A percentile compares a stretch with the other conserved stretches of the same genome.
These are phyloP conservation scores for Gossypium schwendimanii DNA, from an alignment of 441 rosid genomes.

Conservation along the genomic window DNA sequence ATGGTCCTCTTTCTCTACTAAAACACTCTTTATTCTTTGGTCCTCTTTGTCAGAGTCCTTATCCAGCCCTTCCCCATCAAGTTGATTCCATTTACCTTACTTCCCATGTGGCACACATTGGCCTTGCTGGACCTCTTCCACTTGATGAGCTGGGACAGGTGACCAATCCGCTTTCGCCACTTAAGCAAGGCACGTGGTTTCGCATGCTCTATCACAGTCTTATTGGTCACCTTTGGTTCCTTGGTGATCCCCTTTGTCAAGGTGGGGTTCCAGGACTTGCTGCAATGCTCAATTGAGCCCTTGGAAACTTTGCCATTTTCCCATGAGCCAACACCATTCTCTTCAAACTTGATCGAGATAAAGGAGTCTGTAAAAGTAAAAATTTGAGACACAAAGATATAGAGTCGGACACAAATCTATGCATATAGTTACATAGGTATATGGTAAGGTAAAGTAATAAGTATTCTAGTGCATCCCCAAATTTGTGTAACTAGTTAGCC, in stretches of 20 bases:
- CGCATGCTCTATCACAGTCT: conserved; percentile 54
- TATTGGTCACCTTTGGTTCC: conserved; percentile 18
- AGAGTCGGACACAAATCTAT: not conserved
- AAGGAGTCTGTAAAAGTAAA: conserved; percentile 56
- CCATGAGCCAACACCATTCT: conserved; percentile 80
- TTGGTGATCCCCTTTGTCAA: conserved; percentile 5
- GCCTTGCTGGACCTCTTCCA: conserved; percentile 66
- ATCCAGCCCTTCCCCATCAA: conserved; percentile 67
- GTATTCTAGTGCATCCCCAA: not conserved
- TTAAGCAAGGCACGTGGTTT: conserved; percentile 54
- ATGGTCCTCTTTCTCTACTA: conserved; percentile 17
- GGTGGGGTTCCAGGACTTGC: conserved; percentile 30
- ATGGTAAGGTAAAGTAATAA: not conserved
- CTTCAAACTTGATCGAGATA: conserved; percentile 82
- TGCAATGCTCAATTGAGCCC: conserved; percentile 38
- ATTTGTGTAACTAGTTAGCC: not conserved
- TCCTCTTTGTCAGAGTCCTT: conserved; percentile 64
- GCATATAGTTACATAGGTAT: not conserved
- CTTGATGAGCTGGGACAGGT: conserved; percentile 61
- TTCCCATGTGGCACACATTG: conserved; percentile 58
- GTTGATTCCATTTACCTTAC: conserved; percentile 67
- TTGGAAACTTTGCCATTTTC: conserved; percentile 58
- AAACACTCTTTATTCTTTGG: conserved; percentile 27
- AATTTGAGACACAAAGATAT: not conserved
- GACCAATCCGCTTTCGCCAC: conserved; percentile 85